Evolutionary conservation across 2,329 filamentous ascomycete species (phyloP).

Genomic region (Pyrenophora graminea): DNA sequence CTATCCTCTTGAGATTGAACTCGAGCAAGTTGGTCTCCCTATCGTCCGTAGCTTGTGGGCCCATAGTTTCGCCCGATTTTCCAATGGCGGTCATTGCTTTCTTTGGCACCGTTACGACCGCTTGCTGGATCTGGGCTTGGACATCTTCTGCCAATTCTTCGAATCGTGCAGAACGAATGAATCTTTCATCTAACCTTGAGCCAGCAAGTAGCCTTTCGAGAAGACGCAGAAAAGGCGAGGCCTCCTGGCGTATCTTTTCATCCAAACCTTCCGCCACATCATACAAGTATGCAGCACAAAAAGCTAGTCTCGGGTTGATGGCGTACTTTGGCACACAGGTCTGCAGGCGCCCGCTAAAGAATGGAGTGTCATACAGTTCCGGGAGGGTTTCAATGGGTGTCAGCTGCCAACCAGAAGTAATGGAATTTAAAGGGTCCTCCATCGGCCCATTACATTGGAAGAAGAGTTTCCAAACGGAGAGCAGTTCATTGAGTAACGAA

Average conservation of each 20-base stretch:
- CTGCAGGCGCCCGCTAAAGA: slow-evolving; percentile 34
- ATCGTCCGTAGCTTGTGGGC: slow-evolving; percentile 6
- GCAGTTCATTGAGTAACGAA: slow-evolving; percentile 31
- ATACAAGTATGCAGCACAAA: slow-evolving; percentile 41
- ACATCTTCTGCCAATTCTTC: slow-evolving; percentile 21
- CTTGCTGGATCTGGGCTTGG: slow-evolving; percentile 17
- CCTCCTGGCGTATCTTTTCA: slow-evolving; percentile 23
- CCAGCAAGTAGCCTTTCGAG: slow-evolving; percentile 31
- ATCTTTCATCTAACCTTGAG: slow-evolving; percentile 19
- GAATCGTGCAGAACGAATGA: slow-evolving; percentile 21
- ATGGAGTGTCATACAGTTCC: background rate
- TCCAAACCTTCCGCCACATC: slow-evolving; percentile 30
- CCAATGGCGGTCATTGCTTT: slow-evolving; percentile 26
- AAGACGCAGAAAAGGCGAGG: slow-evolving; percentile 34
- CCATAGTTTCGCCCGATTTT: slow-evolving; percentile 1
- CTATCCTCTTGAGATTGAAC: slow-evolving; percentile 34
- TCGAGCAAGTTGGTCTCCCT: slow-evolving; percentile 24
- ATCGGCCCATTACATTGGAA: slow-evolving; percentile 36
- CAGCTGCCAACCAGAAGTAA: slow-evolving; percentile 33
- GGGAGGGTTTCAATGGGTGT: slow-evolving; percentile 19
- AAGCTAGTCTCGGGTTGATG: slow-evolving; percentile 23
- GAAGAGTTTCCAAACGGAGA: slow-evolving; percentile 41
- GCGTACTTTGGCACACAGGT: slow-evolving; percentile 28
- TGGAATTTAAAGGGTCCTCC: slow-evolving; percentile 20
- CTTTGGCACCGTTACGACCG: slow-evolving; percentile 29